Evolutionary conservation across 208 protist genomes (phyloP).

Genomic region (Lotmaria passim): DNA sequence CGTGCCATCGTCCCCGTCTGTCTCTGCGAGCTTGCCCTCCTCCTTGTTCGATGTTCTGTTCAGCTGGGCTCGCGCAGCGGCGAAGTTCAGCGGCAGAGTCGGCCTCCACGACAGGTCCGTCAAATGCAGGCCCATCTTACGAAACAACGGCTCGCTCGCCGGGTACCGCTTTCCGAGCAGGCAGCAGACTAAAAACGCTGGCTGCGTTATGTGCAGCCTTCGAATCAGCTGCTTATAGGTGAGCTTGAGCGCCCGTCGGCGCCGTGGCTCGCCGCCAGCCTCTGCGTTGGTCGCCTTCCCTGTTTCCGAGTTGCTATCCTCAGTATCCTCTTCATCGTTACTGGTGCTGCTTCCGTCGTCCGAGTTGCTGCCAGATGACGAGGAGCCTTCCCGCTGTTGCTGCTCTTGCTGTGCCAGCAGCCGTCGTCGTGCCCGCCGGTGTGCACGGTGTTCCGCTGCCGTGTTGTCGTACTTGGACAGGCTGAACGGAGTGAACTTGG

Average conservation of each 20-base stretch:
- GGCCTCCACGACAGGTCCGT: conserved; percentile 27
- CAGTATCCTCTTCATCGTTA: neutral
- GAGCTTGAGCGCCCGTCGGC: conserved; percentile 28
- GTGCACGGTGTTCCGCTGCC: conserved; percentile 54
- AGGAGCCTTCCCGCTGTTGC: neutral
- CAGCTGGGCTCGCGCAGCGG: neutral
- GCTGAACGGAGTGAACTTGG: conserved; percentile 90
- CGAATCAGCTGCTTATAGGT: conserved; percentile 85
- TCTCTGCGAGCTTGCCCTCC: neutral
- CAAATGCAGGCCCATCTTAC: conserved; percentile 38
- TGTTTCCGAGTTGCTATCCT: neutral
- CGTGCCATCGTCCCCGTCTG: neutral
- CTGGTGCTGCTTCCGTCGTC: neutral
- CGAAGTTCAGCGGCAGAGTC: neutral
- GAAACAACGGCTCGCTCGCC: conserved; percentile 70
- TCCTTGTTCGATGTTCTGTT: neutral
- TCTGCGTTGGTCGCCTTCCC: neutral
- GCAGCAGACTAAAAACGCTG: conserved; percentile 84
- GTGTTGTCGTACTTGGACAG: conserved; percentile 96
- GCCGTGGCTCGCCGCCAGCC: no score
- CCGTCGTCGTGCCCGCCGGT: neutral
- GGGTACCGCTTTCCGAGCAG: conserved; percentile 96
- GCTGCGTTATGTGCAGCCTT: conserved; percentile 84
- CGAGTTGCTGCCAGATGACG: neutral
- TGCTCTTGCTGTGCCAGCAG: neutral